Evolutionary conservation across 2,329 filamentous ascomycete genomes (phyloP), one percentile per base, ranked within the genome.

Genomic region (Pestalotiopsis fici): DNA sequence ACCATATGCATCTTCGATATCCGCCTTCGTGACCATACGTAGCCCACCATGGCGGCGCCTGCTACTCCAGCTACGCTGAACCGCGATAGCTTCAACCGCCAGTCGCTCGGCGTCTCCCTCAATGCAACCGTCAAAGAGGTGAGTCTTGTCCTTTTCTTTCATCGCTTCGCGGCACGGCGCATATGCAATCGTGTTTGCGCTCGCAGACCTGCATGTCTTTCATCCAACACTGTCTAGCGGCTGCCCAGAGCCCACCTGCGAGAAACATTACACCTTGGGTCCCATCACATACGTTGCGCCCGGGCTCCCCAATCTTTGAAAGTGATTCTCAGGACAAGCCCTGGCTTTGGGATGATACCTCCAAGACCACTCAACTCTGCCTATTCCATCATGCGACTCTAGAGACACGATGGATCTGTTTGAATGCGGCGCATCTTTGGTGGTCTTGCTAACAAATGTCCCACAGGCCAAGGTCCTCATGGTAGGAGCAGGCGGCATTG

Each of bases 401-500:
- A 55, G 62, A 62, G 55, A 62, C 65, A 70, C 66, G 47, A 74
- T 75, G 71, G 70, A 67, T 35, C 12, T 56, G 54, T 28, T 47
- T 50, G 12, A 31, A 28, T 35, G 27, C 13, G 27, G 27, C 13
- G 27, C 23, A 21, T 66, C 71, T 31, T 39, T 59, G 28, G 61
- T 66, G 28, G 67, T 69, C 35, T 60, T 69, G 75, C 81, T 83
- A 75, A 84, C 76, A 55, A 55, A 68, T 62, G 57, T 65, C 67
- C 71, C 69, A 68, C 81, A 97, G 94, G 88, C 94, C 69, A 92
- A 91, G 70, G 91, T 98, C 65, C 86, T 99, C 67, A 94, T 99
- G 85, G 95, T 99, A 67, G 96, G 96, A 75, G 96, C 96, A 66
- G 96, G 96, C 69, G 96, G 96, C 70, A 99, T 99, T 77, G 96